Percentiles rank a stretch among this genome's conserved stretches.
Conservation (phyloP, 2,329 filamentous ascomycete genomes). For the Biscogniauxia sp. region DNA sequence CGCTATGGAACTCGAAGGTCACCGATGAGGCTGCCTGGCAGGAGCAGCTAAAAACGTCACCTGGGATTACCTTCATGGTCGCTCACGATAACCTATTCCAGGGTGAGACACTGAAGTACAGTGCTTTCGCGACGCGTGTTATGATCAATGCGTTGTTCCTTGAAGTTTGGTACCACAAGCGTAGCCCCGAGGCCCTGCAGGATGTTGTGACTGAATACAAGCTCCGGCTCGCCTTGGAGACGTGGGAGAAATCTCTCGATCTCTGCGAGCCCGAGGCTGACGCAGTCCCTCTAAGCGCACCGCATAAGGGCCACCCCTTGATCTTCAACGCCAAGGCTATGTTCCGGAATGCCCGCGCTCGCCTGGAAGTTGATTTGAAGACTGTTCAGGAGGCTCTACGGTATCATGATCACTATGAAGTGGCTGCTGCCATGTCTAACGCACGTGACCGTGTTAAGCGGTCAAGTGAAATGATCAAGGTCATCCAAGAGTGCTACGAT, state of each 20-base stretch:
- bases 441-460: slow-evolving; percentile 92
- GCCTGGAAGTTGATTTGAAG: slow-evolving; percentile 93
- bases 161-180: slow-evolving; percentile 98
- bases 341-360: slow-evolving; percentile 88
- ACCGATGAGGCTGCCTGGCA: slow-evolving; percentile 80
- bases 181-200: slow-evolving; percentile 93
- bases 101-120: slow-evolving; percentile 86
- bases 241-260: slow-evolving; percentile 97
- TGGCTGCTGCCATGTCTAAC: slow-evolving; percentile 93
- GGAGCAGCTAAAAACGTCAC: slow-evolving; percentile 69
- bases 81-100: slow-evolving; percentile 96
- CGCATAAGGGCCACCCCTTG: slow-evolving; percentile 91
- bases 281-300: slow-evolving; percentile 84
- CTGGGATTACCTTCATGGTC: slow-evolving; percentile 83
- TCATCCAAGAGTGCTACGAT: slow-evolving; percentile 96
- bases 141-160: slow-evolving; percentile 99
- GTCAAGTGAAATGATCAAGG: slow-evolving; percentile 96
- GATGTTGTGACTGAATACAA: slow-evolving; percentile 99
- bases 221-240: slow-evolving; percentile 89
- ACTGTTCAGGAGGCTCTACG: slow-evolving; percentile 92
- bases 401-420: slow-evolving; percentile 96
- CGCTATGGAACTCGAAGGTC: slow-evolving; percentile 84
- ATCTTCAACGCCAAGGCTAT: slow-evolving; percentile 98
- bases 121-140: slow-evolving; percentile 92
- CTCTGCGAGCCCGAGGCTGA: slow-evolving; percentile 89